These are phyloP conservation scores for Papiliotrema flavescens DNA, from an alignment of 1,284 basidiomycete species.

Conservation along the genomic window DNA sequence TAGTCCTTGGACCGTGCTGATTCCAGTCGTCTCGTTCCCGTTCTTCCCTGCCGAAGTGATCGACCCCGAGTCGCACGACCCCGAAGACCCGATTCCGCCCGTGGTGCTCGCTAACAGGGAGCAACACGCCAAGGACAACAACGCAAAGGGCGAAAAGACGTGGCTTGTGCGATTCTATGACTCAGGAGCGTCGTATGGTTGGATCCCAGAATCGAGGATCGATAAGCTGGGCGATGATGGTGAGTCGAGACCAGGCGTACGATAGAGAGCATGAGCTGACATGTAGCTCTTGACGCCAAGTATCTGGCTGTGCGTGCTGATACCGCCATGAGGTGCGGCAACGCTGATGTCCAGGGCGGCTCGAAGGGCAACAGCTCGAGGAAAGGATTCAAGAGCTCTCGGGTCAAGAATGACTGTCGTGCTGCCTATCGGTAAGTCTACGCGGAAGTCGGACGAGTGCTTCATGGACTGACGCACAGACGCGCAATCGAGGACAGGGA, in stretches of 20 bases:
- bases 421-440: conserved; percentile 32
- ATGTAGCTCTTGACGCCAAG: conserved; percentile 28
- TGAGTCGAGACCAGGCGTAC: conserved; percentile 38
- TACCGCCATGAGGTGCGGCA: background rate
- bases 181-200: conserved; percentile 59
- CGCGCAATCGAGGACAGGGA: background rate
- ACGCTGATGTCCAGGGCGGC: conserved; percentile 28
- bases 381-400: conserved; percentile 17
- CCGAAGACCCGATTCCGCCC: conserved; percentile 55
- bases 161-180: conserved; percentile 68
- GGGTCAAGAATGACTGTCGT: conserved; percentile 10
- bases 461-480: background rate
- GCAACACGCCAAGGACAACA: conserved; percentile 26
- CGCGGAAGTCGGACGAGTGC: background rate
- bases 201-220: conserved; percentile 55
- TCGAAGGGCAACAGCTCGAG: conserved; percentile 4
- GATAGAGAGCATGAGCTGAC: background rate
- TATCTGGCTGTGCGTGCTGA: conserved; percentile 29
- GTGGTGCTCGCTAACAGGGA: conserved; percentile 50
- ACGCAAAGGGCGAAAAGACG: conserved; percentile 30
- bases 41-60: conserved; percentile 50
- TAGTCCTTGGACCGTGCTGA: background rate
- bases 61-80: conserved; percentile 29
- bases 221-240: conserved; percentile 58
- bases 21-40: conserved; percentile 34